Conservation (phyloP, 305 asterid species). For the Fraxinus greggii region DNA sequence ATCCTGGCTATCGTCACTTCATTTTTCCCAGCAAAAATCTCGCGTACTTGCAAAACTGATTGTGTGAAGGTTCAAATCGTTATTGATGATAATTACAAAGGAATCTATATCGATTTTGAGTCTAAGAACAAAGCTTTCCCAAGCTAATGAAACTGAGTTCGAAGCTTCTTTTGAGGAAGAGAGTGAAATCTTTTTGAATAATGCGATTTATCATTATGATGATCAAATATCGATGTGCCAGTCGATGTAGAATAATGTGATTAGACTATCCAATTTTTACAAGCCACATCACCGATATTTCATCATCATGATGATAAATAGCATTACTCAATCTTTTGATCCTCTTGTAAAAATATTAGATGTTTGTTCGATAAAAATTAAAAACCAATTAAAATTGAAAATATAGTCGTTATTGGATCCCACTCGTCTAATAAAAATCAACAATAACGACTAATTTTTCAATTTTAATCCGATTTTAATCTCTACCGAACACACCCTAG, state of each 20-base stretch:
- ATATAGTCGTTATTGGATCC: too few species aligned
- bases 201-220: neutral
- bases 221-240: too few species aligned
- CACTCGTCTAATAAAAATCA: too few species aligned
- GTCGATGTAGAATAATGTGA: neutral
- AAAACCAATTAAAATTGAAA: too few species aligned
- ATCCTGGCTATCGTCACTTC: neutral
- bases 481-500: too few species aligned
- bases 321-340: neutral
- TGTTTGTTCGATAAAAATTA: too few species aligned
- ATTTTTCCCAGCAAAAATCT: neutral
- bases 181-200: neutral
- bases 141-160: neutral
- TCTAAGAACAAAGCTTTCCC: neutral
- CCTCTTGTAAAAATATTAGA: neutral
- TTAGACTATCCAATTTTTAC: neutral
- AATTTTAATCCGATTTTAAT: too few species aligned
- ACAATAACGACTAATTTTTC: too few species aligned
- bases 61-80: conserved; percentile 4
- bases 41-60: neutral
- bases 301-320: neutral
- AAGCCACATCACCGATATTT: neutral
- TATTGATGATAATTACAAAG: neutral
- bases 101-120: neutral
- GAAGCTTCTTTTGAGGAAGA: neutral